Evolutionary conservation across 106 monocot species (phyloP), one percentile per base, ranked within the genome.

Genomic region (Dendrobium chrysotoxum): DNA sequence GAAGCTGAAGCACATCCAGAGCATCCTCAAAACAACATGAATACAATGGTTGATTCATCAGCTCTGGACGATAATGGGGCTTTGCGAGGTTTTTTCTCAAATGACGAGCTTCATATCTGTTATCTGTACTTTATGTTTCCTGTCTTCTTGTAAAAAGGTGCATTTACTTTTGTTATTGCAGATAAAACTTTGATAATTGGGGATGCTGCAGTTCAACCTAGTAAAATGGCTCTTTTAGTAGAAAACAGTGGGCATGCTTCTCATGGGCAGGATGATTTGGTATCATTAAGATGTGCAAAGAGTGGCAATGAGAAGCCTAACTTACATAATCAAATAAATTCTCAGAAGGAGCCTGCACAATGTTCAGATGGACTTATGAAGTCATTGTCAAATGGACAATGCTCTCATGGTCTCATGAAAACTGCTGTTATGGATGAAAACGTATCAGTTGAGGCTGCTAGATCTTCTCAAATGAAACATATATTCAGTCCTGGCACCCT

Each of bases 311-410:
- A 23, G 64, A 75, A 78, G 83, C 58, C 40, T 65, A 78, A 41
- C 47, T 64, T 81, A 74, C 35, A 12, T 81, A 3, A 26, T 35
- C 75, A 84, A 40, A 80, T 80, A 28, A 77, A 53, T 58, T 40
- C n/a, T 78, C 41, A 73, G 70, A 71, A 80, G 54, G 75, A 78
- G n/a, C 15, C 73, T 74, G 16, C 55, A 8, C 81, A 81, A 47
- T 66, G 85, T 50, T 65, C 72, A 21, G 44, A 83, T 78, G 80
- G 77, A 54, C 79, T 85, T 54, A 81, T 15, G 64, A 65, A 88
- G 67, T 45, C 87, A 65, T 46, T 70, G 76, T 80, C 42, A 77
- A 79, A 80, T 57, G 80, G 57, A 75, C 78, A 86, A 79, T 85
- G 81, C 71, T 83, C 70, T 57, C 73, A 54, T 85, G 39, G 78